These are phyloP conservation scores for Terfezia claveryi DNA, from an alignment of 495 filamentous ascomycete genomes.

Conservation along the genomic window DNA sequence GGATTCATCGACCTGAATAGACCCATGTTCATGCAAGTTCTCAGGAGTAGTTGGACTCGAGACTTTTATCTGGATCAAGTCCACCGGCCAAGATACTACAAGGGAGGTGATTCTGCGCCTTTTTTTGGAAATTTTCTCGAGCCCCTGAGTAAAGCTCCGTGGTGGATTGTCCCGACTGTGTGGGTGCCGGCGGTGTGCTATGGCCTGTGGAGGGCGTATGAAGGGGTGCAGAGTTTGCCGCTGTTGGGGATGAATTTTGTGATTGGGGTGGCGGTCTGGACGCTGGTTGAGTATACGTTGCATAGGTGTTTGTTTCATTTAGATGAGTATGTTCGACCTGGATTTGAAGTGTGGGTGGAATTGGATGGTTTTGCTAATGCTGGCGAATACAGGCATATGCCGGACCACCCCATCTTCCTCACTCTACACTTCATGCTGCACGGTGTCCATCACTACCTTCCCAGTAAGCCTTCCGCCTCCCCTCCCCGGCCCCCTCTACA, in stretches of 20 bases:
- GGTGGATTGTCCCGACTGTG: conserved; percentile 65
- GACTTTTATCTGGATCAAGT: conserved; percentile 92
- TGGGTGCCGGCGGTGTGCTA: conserved; percentile 74
- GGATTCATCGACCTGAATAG: conserved; percentile 81
- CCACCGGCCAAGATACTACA: conserved; percentile 86
- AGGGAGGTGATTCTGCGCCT: conserved; percentile 72
- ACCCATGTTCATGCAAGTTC: conserved; percentile 75
- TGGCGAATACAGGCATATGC: conserved; percentile 37
- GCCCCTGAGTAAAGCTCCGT: conserved; percentile 77
- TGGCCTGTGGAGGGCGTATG: conserved; percentile 42
- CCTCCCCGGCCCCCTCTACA: conserved; percentile 69
- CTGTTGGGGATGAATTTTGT: conserved; percentile 2
- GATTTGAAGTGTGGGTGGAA: too few species aligned
- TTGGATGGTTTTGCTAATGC: not conserved
- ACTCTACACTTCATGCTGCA: conserved; percentile 87
- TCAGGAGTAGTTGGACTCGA: conserved; percentile 69
- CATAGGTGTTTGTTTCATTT: conserved; percentile 90
- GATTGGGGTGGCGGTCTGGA: conserved; percentile 57
- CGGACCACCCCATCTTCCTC: conserved; percentile 74
- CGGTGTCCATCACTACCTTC: conserved; percentile 93
- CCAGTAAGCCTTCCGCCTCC: conserved; percentile 20
- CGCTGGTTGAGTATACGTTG: conserved; percentile 69
- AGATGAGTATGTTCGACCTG: conserved; percentile 42
- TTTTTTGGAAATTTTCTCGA: conserved; percentile 97
- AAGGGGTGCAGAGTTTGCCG: conserved; percentile 37